These are phyloP conservation scores for Amanita muscaria DNA, from an alignment of 768 basidiomycete species.

Conservation along the genomic window DNA sequence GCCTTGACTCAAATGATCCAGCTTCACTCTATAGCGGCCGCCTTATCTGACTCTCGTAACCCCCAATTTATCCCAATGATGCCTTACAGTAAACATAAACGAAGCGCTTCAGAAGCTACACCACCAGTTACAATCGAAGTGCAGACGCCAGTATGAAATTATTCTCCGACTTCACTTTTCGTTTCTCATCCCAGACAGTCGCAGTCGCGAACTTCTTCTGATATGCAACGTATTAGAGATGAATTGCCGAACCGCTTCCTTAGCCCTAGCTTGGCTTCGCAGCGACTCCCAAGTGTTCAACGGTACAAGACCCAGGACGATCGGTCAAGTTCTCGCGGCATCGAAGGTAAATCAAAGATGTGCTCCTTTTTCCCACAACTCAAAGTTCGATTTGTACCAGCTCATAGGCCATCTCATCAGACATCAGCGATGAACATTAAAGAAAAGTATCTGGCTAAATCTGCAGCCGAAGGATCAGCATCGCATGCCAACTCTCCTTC, in stretches of 20 bases:
- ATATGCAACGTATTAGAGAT: not conserved
- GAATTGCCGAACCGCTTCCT: slow-evolving; percentile 4
- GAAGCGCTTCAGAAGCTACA: slow-evolving; percentile 1
- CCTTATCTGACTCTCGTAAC: not conserved
- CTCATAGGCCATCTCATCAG: not conserved
- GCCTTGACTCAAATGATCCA: not conserved
- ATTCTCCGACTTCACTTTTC: not conserved
- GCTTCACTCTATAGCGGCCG: not conserved
- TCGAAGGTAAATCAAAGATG: not conserved
- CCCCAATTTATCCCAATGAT: not conserved
- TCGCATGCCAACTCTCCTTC: not conserved
- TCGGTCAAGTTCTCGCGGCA: not conserved
- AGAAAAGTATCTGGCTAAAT: slow-evolving; percentile 3
- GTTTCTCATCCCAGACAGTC: not conserved
- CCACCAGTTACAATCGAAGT: slow-evolving; percentile 6
- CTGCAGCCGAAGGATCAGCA: slow-evolving; percentile 5
- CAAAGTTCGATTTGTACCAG: not conserved
- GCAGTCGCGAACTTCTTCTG: slow-evolving; percentile 2
- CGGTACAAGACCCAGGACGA: not conserved
- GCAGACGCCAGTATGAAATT: slow-evolving; percentile 2
- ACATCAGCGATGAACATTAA: slow-evolving; percentile 7
- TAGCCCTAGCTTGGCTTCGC: slow-evolving; percentile 1
- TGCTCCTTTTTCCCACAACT: not conserved
- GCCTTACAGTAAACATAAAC: no score
- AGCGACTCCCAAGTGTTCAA: not conserved